Conservation (phyloP, 2,329 filamentous ascomycete genomes). For the Fusarium dlaminii region DNA sequence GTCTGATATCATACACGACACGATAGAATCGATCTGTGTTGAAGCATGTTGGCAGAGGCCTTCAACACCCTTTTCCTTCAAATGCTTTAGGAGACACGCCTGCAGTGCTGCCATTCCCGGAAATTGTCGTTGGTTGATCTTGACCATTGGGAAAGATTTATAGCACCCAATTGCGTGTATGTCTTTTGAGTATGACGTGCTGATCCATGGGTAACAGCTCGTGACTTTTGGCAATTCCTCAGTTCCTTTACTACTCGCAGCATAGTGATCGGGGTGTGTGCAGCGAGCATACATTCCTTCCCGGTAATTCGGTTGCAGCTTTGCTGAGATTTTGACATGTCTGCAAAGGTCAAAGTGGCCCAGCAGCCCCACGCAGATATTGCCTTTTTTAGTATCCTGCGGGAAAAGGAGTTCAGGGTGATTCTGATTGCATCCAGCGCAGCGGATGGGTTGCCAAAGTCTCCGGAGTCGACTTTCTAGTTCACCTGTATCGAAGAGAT, state of each 20-base stretch:
- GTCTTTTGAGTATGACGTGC: background rate
- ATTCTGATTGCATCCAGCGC: background rate
- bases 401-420: slow-evolving; percentile 6
- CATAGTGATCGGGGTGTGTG: background rate
- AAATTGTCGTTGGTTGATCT: background rate
- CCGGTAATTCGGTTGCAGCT: accelerated
- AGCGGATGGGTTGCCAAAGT: background rate
- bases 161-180: accelerated
- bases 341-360: background rate
- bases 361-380: background rate
- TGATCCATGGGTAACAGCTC: accelerated
- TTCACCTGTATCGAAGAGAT: background rate
- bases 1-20: background rate
- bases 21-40: background rate
- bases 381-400: background rate
- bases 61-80: background rate
- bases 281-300: background rate
- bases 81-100: background rate
- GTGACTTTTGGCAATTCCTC: accelerated
- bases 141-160: background rate
- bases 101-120: background rate
- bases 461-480: background rate
- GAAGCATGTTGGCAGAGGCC: background rate
- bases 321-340: background rate
- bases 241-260: accelerated